Conservation (phyloP, 2,329 filamentous ascomycete genomes). For the Arachnomyces sp. region DNA sequence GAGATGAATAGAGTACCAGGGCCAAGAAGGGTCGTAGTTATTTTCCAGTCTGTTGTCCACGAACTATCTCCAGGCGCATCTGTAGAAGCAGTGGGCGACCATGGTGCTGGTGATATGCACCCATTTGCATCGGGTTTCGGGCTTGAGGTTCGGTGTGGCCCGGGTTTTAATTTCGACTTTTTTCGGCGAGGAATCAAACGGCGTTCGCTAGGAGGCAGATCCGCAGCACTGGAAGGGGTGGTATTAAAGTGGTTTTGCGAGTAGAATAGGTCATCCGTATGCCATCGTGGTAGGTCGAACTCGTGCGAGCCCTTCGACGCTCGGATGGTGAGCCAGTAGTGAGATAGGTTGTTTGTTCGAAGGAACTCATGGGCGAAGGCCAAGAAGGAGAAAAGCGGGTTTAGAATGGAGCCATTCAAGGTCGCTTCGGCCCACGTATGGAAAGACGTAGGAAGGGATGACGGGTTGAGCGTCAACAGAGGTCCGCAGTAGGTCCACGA, state of each 20-base stretch:
- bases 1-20: constrained; percentile 41
- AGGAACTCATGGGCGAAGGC: constrained; percentile 33
- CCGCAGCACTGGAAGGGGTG: constrained; percentile 7
- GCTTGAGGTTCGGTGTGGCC: constrained; percentile 5
- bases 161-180: constrained; percentile 2
- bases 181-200: constrained; percentile 4
- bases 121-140: too few relatives aligned
- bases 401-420: constrained; percentile 27
- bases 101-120: constrained; percentile 3
- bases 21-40: constrained; percentile 41
- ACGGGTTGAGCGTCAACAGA: constrained; percentile 22
- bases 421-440: constrained; percentile 32
- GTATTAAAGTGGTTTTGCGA: constrained; percentile 15
- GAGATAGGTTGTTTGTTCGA: constrained; percentile 23
- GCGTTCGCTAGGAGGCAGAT: too few relatives aligned
- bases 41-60: constrained; percentile 39
- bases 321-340: constrained; percentile 44
- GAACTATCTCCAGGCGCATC: too few relatives aligned
- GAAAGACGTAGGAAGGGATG: constrained; percentile 27
- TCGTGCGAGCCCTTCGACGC: constrained; percentile 37
- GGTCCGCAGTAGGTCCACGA: constrained; percentile 42
- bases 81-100: constrained; percentile 8
- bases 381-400: constrained; percentile 34
- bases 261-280: constrained; percentile 44
- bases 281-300: constrained; percentile 41